Base-by-base conservation (phyloP, 1,139 yeast species). In the Magnusiomyces magnusii region DNA sequence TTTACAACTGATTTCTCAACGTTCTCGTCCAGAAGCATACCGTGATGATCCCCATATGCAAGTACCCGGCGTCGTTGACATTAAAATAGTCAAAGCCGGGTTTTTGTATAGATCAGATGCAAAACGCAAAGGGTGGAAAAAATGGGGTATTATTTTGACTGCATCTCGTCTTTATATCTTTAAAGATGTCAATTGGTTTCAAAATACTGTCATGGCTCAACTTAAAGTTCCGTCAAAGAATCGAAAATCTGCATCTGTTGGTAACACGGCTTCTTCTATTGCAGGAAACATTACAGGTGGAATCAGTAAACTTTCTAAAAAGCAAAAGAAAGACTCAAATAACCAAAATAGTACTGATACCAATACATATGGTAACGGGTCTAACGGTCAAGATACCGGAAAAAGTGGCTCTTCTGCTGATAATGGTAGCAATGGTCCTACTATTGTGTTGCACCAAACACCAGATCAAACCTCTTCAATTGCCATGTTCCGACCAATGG, bases 121-220 rank as follows among this genome's bases (percentile, higher is more conserved):
- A 5, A 72, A 72, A 60, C 68, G 73, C 41, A 72, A 68, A 54
- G 64, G 66, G 5, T 75, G 76, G 76, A 68, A 70, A 31, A 76
- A 74, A 59, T 75, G 77, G 76, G 79, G 79, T 3, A 76, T 75
- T 0, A 68, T 76, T 25, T 62, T 76, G 49, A 76, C 80, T 0
- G 71, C 74, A 1, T 73, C 78, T 5, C 74, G 74, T 58, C 68
- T 77, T 2, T 76, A 76, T 58, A 65, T 76, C 44, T 76, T 76
- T 65, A 74, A 75, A 59, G 76, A 76, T 59, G 69, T 69, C 2
- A 61, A 68, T 1, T 75, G 79, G 78, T 69, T 76, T 54, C 67
- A 70, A 56, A 63, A 67, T 10, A 57, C 54, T 27, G 59, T 69
- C 25, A 57, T 70, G 63, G 60, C 49, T 13, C 55, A 52, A 52